Percentiles rank a stretch among this genome's conserved stretches.
Evolutionary conservation across 495 filamentous ascomycete genomes (phyloP).

Genomic region (Massariosphaeria phaeospora): DNA sequence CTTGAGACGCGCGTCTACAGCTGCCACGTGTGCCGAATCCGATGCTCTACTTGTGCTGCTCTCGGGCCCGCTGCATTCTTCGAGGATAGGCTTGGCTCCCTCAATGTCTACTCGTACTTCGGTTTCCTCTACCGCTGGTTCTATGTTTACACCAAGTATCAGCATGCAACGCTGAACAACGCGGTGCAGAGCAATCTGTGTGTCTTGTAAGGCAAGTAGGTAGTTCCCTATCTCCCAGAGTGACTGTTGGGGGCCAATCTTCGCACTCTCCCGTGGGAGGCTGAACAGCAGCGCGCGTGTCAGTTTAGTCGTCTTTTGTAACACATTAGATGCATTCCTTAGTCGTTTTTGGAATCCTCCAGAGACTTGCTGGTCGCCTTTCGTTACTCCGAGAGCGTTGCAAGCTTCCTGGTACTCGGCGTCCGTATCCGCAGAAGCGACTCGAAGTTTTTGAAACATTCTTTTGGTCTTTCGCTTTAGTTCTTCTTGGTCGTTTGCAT

Average conservation of each 20-base stretch:
- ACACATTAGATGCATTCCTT: neutral
- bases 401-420: slow-evolving; percentile 6
- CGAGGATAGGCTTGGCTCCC: neutral
- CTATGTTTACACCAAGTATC: neutral
- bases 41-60: too few relatives aligned
- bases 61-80: too few relatives aligned
- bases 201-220: slow-evolving; percentile 16
- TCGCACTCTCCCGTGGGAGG: neutral
- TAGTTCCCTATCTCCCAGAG: neutral
- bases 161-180: slow-evolving; percentile 10
- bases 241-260: neutral
- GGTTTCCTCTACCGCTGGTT: neutral
- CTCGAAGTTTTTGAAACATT: neutral
- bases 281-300: slow-evolving; percentile 8
- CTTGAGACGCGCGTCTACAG: slow-evolving; percentile 1
- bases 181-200: slow-evolving; percentile 7
- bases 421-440: neutral
- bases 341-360: neutral
- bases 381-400: neutral
- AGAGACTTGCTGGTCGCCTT: neutral
- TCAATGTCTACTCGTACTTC: neutral
- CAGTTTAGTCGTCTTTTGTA: neutral
- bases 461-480: neutral
- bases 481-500: neutral
- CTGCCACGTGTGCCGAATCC: neutral